Conservation (phyloP, 2,329 filamentous ascomycete species). For the Chaetomium sp. region DNA sequence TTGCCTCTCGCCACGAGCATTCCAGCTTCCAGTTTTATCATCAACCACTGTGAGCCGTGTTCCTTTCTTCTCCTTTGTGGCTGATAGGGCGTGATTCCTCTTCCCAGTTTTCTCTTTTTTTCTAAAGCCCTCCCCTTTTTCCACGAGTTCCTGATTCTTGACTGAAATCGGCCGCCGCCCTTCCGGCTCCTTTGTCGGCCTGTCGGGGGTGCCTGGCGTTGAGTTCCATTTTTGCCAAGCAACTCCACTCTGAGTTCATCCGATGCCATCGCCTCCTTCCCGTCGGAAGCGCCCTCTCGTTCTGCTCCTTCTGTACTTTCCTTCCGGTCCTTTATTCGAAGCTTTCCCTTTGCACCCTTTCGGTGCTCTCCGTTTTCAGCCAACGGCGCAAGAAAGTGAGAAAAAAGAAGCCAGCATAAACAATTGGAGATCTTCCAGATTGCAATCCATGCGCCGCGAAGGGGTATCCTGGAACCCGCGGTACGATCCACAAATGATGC, state of each 20-base stretch:
- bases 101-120: not conserved
- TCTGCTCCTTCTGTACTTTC: not conserved
- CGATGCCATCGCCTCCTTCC: not conserved
- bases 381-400: not conserved
- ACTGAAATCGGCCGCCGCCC: slow-evolving; percentile 7
- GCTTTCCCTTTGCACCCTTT: not conserved
- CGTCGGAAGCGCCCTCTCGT: not conserved
- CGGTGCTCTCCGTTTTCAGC: not conserved
- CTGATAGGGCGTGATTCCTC: not conserved
- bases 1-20: too few relatives aligned
- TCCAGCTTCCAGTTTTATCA: not conserved
- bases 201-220: not conserved
- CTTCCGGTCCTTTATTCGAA: not conserved
- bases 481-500: slow-evolving; percentile 10
- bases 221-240: not conserved
- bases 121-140: not conserved
- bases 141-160: not conserved
- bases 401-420: slow-evolving; percentile 4
- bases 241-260: not conserved
- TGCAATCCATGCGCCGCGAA: slow-evolving; percentile 10
- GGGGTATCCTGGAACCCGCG: slow-evolving; percentile 4
- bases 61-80: not conserved
- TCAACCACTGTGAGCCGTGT: not conserved
- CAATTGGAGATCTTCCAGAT: not conserved
- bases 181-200: slow-evolving; percentile 5